phyloP scores from a whole-genome alignment of 1,284 basidiomycete species.

The Volvariella surrecta region DNA sequence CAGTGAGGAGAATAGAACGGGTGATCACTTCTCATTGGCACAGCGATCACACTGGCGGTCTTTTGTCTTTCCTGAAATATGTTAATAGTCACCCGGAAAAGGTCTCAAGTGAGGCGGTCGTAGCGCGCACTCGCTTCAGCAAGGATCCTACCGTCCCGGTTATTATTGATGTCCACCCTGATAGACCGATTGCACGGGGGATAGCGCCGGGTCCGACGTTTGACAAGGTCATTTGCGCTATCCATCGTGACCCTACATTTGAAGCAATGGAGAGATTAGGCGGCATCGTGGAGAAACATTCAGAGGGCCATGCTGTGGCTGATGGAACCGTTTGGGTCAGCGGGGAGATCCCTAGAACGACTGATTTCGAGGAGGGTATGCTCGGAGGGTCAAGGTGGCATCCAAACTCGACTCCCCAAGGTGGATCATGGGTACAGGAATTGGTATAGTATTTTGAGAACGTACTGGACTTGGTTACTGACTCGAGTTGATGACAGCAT shows the following conservation, averaged over 20 bases:
- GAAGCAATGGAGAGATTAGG: conserved; percentile 49
- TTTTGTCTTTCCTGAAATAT: conserved; percentile 50
- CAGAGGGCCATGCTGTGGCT: conserved; percentile 54
- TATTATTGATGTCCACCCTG: conserved; percentile 66
- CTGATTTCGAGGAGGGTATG: conserved; percentile 59
- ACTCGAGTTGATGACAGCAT: conserved; percentile 30
- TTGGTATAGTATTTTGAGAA: conserved; percentile 30
- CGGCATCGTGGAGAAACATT: conserved; percentile 47
- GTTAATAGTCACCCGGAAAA: conserved; percentile 17
- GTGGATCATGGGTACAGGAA: conserved; percentile 51
- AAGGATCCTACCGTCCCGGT: conserved; percentile 27
- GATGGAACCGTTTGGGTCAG: conserved; percentile 62
- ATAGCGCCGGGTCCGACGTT: conserved; percentile 55
- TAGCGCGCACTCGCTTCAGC: background rate
- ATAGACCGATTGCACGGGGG: conserved; percentile 64
- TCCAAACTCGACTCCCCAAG: conserved; percentile 5
- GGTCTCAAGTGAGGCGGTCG: background rate
- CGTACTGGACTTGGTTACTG: background rate
- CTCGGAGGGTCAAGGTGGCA: conserved; percentile 63
- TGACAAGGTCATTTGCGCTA: conserved; percentile 46
- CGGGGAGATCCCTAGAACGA: conserved; percentile 69
- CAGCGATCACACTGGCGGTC: conserved; percentile 71
- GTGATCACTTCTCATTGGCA: conserved; percentile 81
- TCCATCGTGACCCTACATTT: conserved; percentile 66
- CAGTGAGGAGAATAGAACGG: conserved; percentile 46